Evolutionary conservation across 2,329 filamentous ascomycete genomes (phyloP), one percentile per base, ranked within the genome.

Genomic region (Xylaria multiplex): DNA sequence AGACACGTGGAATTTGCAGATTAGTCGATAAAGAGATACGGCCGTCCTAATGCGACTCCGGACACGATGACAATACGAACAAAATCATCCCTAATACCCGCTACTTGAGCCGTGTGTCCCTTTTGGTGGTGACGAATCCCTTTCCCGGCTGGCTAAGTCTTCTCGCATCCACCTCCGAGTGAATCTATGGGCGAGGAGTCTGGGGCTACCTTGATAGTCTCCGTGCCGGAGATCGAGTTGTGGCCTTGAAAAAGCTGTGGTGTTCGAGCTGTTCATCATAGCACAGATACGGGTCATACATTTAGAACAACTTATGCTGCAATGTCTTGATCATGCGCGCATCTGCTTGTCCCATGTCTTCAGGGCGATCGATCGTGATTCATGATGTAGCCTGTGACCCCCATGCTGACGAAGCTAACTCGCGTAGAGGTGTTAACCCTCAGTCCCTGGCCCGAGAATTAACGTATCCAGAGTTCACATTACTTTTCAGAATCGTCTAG

Each of bases 241-340:
- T 82, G 85, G 81, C 85, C 84, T 84, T 82, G 80, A 83, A 86
- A 87, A 88, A 88, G 85, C 86, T 78, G 85, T 86, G 82, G 81
- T 81, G 80, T 76, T 79, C 78, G 79, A 88, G 85, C 75, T 73
- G 73, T 78, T 79, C 82, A 81, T 80, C 81, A 85, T 81, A 82
- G 86, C 86, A 89, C 86, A 89, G 86, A 89, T 89, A 88, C 86
- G 85, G 85, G 86, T 82, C 85, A 82, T 73, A 89, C 84, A 89
- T 82, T 56, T 61, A 61, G 16, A 64, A 52, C 16, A 60, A 65
- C 9, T 52, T 16, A 16, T 45, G n/a, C 19, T 60, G 11, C 61
- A 46, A 37, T 59, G 30, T 50, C 32, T 32, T 54, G 19, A 0
- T 65, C 11, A 19, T 50, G 24, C 27, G 24, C n/a, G 16, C 37